Conservation (phyloP, 176 grass and related monocot genomes). For the Oryza glumipatula region DNA sequence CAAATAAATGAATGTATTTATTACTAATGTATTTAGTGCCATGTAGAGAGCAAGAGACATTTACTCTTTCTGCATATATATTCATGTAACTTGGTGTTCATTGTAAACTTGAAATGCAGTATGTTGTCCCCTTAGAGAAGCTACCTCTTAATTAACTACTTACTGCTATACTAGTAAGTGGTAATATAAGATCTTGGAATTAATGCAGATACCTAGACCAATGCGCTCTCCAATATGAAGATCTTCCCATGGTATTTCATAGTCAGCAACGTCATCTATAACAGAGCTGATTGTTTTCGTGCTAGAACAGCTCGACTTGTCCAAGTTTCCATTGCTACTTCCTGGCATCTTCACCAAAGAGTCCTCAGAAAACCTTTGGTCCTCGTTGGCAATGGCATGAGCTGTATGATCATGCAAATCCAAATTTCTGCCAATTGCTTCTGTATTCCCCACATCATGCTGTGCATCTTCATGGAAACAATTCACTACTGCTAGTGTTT, state of each 20-base stretch:
- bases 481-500: conserved; percentile 11
- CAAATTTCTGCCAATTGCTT: conserved; percentile 44
- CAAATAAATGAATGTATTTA: not conserved
- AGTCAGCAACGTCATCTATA: conserved; percentile 76
- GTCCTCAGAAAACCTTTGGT: conserved; percentile 46
- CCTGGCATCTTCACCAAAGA: conserved; percentile 38
- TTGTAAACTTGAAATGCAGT: conserved; percentile 7
- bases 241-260: conserved; percentile 97
- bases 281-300: conserved; percentile 63
- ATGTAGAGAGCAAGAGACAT: not conserved
- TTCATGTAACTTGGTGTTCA: conserved; percentile 17
- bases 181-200: conserved; percentile 25
- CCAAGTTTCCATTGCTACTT: conserved; percentile 47
- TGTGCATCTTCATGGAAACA: conserved; percentile 40
- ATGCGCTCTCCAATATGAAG: conserved; percentile 93
- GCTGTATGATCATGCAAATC: conserved; percentile 19
- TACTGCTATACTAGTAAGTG: conserved; percentile 11
- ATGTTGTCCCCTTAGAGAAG: not conserved
- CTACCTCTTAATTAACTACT: not conserved
- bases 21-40: not conserved
- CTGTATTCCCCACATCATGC: conserved; percentile 37
- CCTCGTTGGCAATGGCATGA: conserved; percentile 40
- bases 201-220: conserved; percentile 76
- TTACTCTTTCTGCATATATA: conserved; percentile 3
- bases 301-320: conserved; percentile 49